These are phyloP conservation scores for Puccinia polysora DNA, from an alignment of 1,284 basidiomycete genomes.

Conservation along the genomic window DNA sequence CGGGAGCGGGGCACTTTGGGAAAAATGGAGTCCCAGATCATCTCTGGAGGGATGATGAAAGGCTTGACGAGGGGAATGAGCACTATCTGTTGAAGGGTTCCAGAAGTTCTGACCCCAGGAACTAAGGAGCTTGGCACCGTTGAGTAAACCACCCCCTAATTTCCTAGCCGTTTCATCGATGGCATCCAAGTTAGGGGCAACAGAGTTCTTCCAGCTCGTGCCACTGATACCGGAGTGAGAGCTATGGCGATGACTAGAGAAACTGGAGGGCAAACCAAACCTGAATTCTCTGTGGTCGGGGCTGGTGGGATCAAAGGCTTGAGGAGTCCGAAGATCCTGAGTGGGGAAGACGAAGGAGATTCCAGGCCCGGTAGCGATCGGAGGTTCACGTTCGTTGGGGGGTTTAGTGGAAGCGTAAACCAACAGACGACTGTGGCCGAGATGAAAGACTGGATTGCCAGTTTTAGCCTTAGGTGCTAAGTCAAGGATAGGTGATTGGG, in stretches of 20 bases:
- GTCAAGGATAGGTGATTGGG: conserved; percentile 36
- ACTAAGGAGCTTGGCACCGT: conserved; percentile 35
- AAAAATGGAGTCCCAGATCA: conserved; percentile 9
- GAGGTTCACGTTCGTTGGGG: conserved; percentile 24
- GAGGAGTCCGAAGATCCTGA: conserved; percentile 9
- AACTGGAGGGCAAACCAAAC: neutral
- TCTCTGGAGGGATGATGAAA: conserved; percentile 3
- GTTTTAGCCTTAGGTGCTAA: conserved; percentile 28
- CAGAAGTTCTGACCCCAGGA: conserved; percentile 37
- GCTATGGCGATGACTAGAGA: conserved; percentile 6
- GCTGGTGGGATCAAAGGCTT: neutral
- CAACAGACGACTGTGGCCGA: conserved; percentile 26
- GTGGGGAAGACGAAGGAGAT: conserved; percentile 10
- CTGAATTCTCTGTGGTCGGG: neutral
- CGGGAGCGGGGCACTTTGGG: conserved; percentile 39
- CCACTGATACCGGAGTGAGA: conserved; percentile 8
- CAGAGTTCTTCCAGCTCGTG: conserved; percentile 29
- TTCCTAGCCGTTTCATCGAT: conserved; percentile 42
- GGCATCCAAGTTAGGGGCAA: conserved; percentile 26
- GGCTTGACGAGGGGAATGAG: conserved; percentile 5
- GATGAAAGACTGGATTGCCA: conserved; percentile 20
- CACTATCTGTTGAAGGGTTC: neutral
- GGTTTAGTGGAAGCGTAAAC: conserved; percentile 34
- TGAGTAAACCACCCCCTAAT: conserved; percentile 19
- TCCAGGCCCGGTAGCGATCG: conserved; percentile 24